Base-by-base conservation (phyloP, 2,329 filamentous ascomycete species). In the Fusarium anthophilum region DNA sequence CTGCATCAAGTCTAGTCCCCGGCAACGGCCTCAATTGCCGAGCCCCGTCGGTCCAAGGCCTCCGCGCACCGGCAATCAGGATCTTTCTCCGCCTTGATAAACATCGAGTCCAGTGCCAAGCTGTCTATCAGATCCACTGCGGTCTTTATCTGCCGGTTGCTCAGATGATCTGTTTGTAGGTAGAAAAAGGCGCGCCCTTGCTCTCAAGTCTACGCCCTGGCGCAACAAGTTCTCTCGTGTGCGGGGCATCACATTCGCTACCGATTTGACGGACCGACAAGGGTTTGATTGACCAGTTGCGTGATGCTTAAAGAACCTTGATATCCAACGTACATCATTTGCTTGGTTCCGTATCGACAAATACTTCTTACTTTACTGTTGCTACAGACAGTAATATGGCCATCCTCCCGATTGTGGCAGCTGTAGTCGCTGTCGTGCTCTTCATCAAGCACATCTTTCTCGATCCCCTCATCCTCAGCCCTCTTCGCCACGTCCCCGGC, bases 401-500 rank as follows among this genome's bases (percentile, higher is more conserved):
- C 0, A 38, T 69, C 5, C 43, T 69, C 7, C 64, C 56, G 5
- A 32, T 69, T 0, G 66, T 32, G 5, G 35, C 55, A 15, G 66
- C 56, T 10, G 26, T 45, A 3, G 0, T 69, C 4, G 64, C 64
- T 38, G 51, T 59, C 12, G 59, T 48, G 14, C 41, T 70, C 26
- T 41, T 70, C 26, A 6, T 71, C 22, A 67, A 63, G 28, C 54
- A 71, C 28, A 37, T 67, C 14, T 38, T 71, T 8, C 26, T 71
- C 8, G 67, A 71, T 8, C 68, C 69, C 4, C 47, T 71, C 24
- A 39, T 67, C 45, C 45, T 71, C 2, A 71, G 67, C 7, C 67
- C 67, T 5, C 51, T 71, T 2, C 58, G 50, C 8, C 26, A 43
- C 10, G 28, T 71, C 12, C 24, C 84, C 81, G 8, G 85, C 83